Percentiles rank a stretch among this genome's conserved stretches.
Conservation (phyloP, 1,284 basidiomycete genomes). For the Sparassis latifolia region DNA sequence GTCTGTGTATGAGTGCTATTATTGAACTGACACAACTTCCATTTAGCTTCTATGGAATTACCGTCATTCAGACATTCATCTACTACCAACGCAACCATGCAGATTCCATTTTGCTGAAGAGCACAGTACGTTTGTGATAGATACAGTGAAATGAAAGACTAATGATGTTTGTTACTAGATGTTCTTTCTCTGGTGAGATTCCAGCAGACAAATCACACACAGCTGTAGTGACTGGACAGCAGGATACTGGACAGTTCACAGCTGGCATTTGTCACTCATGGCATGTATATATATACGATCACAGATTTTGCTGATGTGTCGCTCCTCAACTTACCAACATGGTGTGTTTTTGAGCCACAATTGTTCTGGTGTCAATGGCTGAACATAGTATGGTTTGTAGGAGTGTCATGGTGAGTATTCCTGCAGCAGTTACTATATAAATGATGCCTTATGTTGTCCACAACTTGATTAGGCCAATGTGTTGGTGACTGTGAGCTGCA, state of each 20-base stretch:
- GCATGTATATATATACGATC: conserved; percentile 12
- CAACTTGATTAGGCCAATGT: conserved; percentile 1
- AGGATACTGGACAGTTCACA: conserved; percentile 13
- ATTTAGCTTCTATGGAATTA: not conserved
- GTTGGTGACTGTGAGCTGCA: not conserved
- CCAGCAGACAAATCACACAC: not conserved
- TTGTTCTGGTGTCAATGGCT: not conserved
- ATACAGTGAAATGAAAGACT: not conserved
- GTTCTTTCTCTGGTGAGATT: conserved; percentile 1
- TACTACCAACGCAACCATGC: not conserved
- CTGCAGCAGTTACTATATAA: not conserved
- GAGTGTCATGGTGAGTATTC: conserved; percentile 2
- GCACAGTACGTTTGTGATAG: not conserved
- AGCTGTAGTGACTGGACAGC: not conserved
- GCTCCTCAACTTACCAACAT: conserved; percentile 3
- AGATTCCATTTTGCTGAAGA: not conserved
- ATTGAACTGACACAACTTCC: not conserved
- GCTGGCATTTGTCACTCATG: conserved; percentile 8
- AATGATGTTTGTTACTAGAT: not conserved
- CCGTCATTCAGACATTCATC: not conserved
- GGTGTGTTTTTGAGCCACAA: not conserved
- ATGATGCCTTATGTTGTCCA: not conserved
- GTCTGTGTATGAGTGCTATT: not conserved
- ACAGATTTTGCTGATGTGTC: conserved; percentile 9
- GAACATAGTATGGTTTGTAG: not conserved